phyloP scores from a whole-genome alignment of 2,329 filamentous ascomycete genomes.

The Aspergillus pseudoviridinutans region DNA sequence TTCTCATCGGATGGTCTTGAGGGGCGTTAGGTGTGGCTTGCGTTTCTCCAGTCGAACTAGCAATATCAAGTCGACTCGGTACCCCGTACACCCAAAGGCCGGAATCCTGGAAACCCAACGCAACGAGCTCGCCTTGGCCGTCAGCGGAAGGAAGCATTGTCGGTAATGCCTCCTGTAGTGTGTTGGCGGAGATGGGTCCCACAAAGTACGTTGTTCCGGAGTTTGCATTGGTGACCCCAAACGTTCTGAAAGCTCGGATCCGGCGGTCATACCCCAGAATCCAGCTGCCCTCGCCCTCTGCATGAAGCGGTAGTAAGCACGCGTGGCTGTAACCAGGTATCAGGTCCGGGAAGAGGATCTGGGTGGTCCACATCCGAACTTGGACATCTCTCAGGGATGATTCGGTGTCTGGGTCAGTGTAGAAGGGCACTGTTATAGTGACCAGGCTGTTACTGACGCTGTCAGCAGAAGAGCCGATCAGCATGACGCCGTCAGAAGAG shows the following conservation, averaged over 20 bases:
- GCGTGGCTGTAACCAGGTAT: slow-evolving; percentile 75
- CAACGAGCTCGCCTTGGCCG: slow-evolving; percentile 66
- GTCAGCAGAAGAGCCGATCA: slow-evolving; percentile 69
- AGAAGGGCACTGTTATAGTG: slow-evolving; percentile 74
- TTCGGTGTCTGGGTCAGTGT: slow-evolving; percentile 56
- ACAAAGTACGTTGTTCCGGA: slow-evolving; percentile 78
- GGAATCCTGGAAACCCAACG: slow-evolving; percentile 67
- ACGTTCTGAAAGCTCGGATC: slow-evolving; percentile 73
- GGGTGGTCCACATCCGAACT: slow-evolving; percentile 77
- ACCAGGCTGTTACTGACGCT: slow-evolving; percentile 66
- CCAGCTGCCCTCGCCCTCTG: slow-evolving; percentile 64
- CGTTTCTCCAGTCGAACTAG: slow-evolving; percentile 29
- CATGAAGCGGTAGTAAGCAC: slow-evolving; percentile 55
- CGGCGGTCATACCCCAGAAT: slow-evolving; percentile 73
- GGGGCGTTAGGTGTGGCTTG: slow-evolving; percentile 1
- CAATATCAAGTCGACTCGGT: slow-evolving; percentile 65
- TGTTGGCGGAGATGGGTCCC: slow-evolving; percentile 51
- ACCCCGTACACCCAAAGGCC: slow-evolving; percentile 77
- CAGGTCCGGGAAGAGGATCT: slow-evolving; percentile 79
- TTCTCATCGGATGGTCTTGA: slow-evolving; percentile 2
- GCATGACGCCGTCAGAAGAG: slow-evolving; percentile 71
- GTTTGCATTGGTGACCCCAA: slow-evolving; percentile 68
- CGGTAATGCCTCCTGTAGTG: slow-evolving; percentile 59
- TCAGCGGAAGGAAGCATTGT: slow-evolving; percentile 66
- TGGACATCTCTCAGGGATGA: slow-evolving; percentile 54